Percentiles rank a stretch among this genome's conserved stretches.
phyloP scores from a whole-genome alignment of 2,329 filamentous ascomycete genomes.

The Gnomoniopsis sp. region DNA sequence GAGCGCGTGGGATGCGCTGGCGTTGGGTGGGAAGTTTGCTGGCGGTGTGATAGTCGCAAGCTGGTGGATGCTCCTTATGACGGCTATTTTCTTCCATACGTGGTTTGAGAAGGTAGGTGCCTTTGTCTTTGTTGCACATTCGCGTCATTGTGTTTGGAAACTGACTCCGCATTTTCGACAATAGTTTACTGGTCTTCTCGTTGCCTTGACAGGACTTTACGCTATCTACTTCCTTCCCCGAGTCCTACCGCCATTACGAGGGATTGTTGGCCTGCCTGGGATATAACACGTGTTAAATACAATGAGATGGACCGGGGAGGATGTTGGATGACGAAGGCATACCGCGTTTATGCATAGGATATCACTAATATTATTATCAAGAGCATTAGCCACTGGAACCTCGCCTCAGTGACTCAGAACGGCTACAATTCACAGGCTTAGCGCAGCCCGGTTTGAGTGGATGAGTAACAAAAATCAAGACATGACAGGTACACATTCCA shows the following conservation, averaged over 20 bases:
- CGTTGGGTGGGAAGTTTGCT: slow-evolving; percentile 53
- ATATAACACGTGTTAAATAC: slow-evolving; percentile 32
- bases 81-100: slow-evolving; percentile 96
- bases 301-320: background rate
- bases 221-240: slow-evolving; percentile 50
- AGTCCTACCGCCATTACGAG: slow-evolving; percentile 43
- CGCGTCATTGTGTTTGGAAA: background rate
- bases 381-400: too few relatives aligned
- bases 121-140: background rate
- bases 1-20: slow-evolving; percentile 29
- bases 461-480: too few relatives aligned
- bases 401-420: too few relatives aligned
- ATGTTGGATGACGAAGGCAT: background rate
- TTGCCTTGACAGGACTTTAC: slow-evolving; percentile 45
- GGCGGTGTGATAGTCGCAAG: slow-evolving; percentile 65
- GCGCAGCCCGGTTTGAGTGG: too few relatives aligned
- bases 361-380: background rate
- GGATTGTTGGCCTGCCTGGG: slow-evolving; percentile 47
- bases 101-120: slow-evolving; percentile 87
- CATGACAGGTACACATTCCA: too few relatives aligned
- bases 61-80: slow-evolving; percentile 98
- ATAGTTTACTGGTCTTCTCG: slow-evolving; percentile 52
- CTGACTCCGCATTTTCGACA: background rate
- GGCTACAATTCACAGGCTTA: too few relatives aligned
- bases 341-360: background rate